Conservation (phyloP, 169 alveolate genomes). For the Plasmodium ovale region DNA sequence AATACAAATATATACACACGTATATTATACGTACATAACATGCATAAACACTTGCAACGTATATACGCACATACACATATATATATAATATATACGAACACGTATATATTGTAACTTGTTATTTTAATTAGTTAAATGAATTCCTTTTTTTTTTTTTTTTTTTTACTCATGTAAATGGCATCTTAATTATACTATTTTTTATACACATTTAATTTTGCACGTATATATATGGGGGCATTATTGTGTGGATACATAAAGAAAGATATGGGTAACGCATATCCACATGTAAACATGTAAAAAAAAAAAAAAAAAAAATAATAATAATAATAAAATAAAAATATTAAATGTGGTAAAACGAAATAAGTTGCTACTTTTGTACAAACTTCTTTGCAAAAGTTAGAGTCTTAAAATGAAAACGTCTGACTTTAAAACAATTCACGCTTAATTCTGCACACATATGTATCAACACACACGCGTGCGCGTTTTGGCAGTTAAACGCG, state of each 20-base stretch:
- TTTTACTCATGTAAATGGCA: slow-evolving; percentile 34
- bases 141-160: slow-evolving; percentile 7
- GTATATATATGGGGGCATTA: not conserved
- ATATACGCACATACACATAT: too few relatives aligned
- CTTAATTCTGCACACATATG: slow-evolving; percentile 19
- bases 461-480: not conserved
- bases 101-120: not conserved
- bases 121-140: not conserved
- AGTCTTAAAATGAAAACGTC: slow-evolving; percentile 6
- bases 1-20: slow-evolving; percentile 13
- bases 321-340: not conserved
- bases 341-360: too few relatives aligned
- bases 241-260: too few relatives aligned
- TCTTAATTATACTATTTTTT: slow-evolving; percentile 17
- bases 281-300: not conserved
- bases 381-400: slow-evolving; percentile 4
- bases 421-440: slow-evolving; percentile 32
- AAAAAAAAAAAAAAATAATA: not conserved
- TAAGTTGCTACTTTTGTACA: slow-evolving; percentile 15
- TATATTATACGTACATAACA: too few relatives aligned
- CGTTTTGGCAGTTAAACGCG: too few relatives aligned
- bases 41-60: too few relatives aligned
- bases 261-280: not conserved
- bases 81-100: too few relatives aligned
- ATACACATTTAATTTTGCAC: slow-evolving; percentile 47